These are phyloP conservation scores for Protomyces pachydermus DNA, from an alignment of 1,139 yeast genomes.

Conservation along the genomic window DNA sequence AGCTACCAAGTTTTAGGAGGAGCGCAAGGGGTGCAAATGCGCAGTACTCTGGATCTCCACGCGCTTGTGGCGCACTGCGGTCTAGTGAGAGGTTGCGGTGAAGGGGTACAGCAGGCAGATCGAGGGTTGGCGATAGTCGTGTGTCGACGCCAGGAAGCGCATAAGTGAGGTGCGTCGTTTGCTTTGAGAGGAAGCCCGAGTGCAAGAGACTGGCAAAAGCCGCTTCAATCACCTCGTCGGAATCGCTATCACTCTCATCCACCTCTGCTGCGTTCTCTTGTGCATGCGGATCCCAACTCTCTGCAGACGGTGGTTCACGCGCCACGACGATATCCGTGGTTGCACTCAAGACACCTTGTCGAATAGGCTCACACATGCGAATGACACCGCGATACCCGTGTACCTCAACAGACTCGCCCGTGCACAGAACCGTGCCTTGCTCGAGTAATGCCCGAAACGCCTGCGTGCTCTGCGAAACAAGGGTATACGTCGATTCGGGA, in stretches of 20 bases:
- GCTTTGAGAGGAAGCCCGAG: neutral
- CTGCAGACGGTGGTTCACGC: neutral
- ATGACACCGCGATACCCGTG: slow-evolving; percentile 11
- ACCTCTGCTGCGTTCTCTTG: neutral
- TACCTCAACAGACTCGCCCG: slow-evolving; percentile 17
- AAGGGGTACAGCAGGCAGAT: neutral
- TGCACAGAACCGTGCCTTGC: slow-evolving; percentile 8
- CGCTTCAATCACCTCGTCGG: slow-evolving; percentile 3
- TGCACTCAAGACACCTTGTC: slow-evolving; percentile 16
- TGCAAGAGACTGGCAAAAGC: slow-evolving; percentile 5
- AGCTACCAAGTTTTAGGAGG: slow-evolving; percentile 13
- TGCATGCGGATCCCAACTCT: neutral
- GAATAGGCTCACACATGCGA: slow-evolving; percentile 31
- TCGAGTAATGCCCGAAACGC: neutral
- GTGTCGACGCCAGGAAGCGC: neutral
- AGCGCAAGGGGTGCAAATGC: slow-evolving; percentile 8
- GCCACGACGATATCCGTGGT: slow-evolving; percentile 20
- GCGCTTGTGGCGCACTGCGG: neutral
- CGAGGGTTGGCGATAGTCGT: neutral
- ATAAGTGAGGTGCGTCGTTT: neutral
- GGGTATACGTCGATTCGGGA: slow-evolving; percentile 15
- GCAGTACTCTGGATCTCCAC: neutral
- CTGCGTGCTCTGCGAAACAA: neutral
- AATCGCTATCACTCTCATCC: neutral
- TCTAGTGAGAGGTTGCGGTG: neutral